Base-by-base conservation (phyloP, 192 early-diverging fungal genomes). In the Ramicandelaber brevisporus region DNA sequence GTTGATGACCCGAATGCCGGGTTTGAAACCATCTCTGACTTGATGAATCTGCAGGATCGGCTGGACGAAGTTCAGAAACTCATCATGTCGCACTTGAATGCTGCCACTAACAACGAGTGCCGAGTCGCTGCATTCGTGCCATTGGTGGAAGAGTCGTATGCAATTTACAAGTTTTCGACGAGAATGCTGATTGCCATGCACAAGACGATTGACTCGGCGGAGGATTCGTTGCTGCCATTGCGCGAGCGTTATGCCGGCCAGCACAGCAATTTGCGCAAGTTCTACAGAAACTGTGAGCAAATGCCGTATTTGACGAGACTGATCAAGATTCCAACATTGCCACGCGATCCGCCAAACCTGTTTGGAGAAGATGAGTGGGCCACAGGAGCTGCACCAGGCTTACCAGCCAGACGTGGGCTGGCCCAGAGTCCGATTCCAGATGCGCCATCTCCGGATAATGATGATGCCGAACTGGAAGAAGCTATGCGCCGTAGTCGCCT, bases 1-100 rank as follows among this genome's bases (percentile, higher is more conserved):
- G 77, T 88, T 27, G 79, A 90, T 37, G 92, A 97, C 53, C 92
- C 92, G 14, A 92, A 97, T 49, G 92, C 92, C 64, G 92, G 92
- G 59, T 97, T 82, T 47, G 92, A 97, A 36, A 93, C 87, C 9
- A 97, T 97, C 49, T 74, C 65, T 26, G 87, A 97, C 38, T 53
- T 97, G 26, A 70, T 97, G 61, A 70, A 50, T 27, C 63, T 97
- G 28, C 75, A 93, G 40, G 82, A 92, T 40, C 74, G 77, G 26
- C 71, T 90, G 24, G 81, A 97, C 34, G 56, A 66, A 38, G 78
- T 97, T 52, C 82, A 86, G 39, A 84, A 81, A 44, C 57, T 76
- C 1, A 70, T 97, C 9, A 84, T 97, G 44, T 53, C 45, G 20
- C 68, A 74, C 41, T 81, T 97, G 51, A 65, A 74, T 17, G 55